Percentiles rank a stretch among this genome's conserved stretches.
phyloP scores from a whole-genome alignment of 495 filamentous ascomycete species.

The Physcia stellaris region DNA sequence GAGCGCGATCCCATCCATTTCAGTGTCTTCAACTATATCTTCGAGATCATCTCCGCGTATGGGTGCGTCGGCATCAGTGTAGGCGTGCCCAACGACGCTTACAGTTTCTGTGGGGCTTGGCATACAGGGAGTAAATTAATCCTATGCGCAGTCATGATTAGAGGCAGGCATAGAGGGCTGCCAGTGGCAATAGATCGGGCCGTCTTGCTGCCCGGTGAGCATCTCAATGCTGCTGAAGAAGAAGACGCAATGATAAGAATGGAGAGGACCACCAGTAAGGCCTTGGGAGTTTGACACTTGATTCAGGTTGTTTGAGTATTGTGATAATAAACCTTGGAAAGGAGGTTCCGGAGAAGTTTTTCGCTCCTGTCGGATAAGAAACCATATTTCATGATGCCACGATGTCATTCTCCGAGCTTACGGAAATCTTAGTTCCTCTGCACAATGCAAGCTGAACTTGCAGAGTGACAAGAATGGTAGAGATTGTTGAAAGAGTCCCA shows the following conservation, averaged over 20 bases:
- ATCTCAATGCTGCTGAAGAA: slow-evolving; percentile 34
- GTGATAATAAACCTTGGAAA: too few species aligned
- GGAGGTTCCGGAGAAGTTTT: too few species aligned
- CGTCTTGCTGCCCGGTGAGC: slow-evolving; percentile 52
- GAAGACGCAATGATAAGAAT: slow-evolving; percentile 40
- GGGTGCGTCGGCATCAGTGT: slow-evolving; percentile 75
- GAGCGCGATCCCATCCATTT: slow-evolving; percentile 51
- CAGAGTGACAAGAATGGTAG: too few species aligned
- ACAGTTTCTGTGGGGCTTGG: slow-evolving; percentile 63
- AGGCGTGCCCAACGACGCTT: slow-evolving; percentile 51
- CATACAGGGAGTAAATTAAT: slow-evolving; percentile 61
- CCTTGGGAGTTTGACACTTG: too few species aligned
- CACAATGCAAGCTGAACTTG: too few species aligned
- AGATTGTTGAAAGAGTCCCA: too few species aligned
- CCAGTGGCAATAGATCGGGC: slow-evolving; percentile 74
- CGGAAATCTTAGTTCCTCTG: too few species aligned
- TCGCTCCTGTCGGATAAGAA: too few species aligned
- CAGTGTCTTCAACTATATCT: slow-evolving; percentile 73
- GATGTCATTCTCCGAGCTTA: too few species aligned
- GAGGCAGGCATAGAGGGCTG: slow-evolving; percentile 66
- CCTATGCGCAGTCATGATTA: slow-evolving; percentile 61
- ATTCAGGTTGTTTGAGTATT: too few species aligned
- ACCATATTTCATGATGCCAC: too few species aligned
- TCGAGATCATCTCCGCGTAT: slow-evolving; percentile 73
- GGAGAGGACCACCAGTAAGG: slow-evolving; percentile 25